phyloP scores from a whole-genome alignment of 768 basidiomycete genomes.

The Xerocomus brunneocitrinus region DNA sequence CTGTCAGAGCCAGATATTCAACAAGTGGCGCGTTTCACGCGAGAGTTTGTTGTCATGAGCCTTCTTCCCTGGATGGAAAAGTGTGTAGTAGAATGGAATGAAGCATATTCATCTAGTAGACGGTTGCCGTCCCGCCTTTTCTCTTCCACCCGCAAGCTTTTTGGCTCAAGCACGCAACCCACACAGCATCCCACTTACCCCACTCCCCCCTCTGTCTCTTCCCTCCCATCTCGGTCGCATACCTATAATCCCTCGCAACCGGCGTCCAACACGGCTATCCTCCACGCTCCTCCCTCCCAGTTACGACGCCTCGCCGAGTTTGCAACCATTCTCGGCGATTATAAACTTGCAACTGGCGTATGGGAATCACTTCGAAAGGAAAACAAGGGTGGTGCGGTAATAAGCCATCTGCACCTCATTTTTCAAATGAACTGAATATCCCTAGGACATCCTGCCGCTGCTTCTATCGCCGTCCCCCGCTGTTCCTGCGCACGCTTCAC shows the following conservation, averaged over 20 bases:
- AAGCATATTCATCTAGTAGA: slow-evolving; percentile 73
- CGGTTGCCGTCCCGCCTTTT: slow-evolving; percentile 82
- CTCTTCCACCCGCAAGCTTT: slow-evolving; percentile 78
- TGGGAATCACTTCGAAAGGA: slow-evolving; percentile 91
- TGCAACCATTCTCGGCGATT: slow-evolving; percentile 87
- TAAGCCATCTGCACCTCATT: not conserved
- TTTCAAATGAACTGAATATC: slow-evolving; percentile 8
- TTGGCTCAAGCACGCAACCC: slow-evolving; percentile 58
- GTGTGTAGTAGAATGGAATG: slow-evolving; percentile 91
- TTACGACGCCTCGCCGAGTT: slow-evolving; percentile 93
- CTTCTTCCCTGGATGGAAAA: slow-evolving; percentile 97
- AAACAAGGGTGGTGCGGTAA: slow-evolving; percentile 79
- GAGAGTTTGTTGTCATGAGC: slow-evolving; percentile 87
- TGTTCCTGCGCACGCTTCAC: slow-evolving; percentile 53
- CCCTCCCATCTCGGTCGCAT: slow-evolving; percentile 36
- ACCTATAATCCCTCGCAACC: slow-evolving; percentile 34
- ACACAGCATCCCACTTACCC: slow-evolving; percentile 38
- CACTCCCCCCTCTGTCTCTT: slow-evolving; percentile 37
- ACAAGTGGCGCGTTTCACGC: slow-evolving; percentile 68
- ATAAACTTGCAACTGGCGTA: slow-evolving; percentile 72
- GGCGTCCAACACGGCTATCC: slow-evolving; percentile 12
- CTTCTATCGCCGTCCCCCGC: slow-evolving; percentile 64
- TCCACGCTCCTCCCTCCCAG: slow-evolving; percentile 50
- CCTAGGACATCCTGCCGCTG: slow-evolving; percentile 78
- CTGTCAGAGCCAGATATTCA: slow-evolving; percentile 73